Base-by-base conservation (phyloP, 2,329 filamentous ascomycete species). In the Fusarium nurragi region DNA sequence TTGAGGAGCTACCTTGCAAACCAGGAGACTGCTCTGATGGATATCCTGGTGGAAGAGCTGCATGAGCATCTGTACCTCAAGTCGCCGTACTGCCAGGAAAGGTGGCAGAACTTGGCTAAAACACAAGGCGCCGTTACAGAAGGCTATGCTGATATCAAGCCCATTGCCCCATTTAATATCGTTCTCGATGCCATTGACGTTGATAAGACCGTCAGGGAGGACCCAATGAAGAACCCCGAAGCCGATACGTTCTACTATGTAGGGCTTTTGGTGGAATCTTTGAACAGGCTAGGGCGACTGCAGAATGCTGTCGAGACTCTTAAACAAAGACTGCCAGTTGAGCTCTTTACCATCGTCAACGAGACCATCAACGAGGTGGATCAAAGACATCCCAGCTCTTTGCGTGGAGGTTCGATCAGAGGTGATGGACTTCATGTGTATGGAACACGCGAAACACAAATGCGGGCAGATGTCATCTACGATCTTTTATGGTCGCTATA, bases 31-130 rank as follows among this genome's bases (percentile, higher is more conserved):
- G 87, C 92, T 0, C 80, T 99, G 64, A 94, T 94, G 73, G 95
- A 99, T 73, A 98, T 98, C 50, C 77, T 99, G 54, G 89, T 98
- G n/a, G 95, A 99, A 75, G 95, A 99, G 77, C 83, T 99, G 30
- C 95, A 99, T 75, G 95, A 97, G 75, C 95, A 99, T 78, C 84
- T 99, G 5, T 99, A 99, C 74, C 87, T 99, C 36, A 98, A 98
- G 76, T 98, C 94, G 5, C 95, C 94, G 0, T 99, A 99, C 75
- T 98, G 94, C 74, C 93, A 97, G 74, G 93, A 97, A 75, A 85
- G 95, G 68, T 99, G 95, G 95, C 96, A 97, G 77, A 86, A 86
- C 57, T 87, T 97, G 59, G 85, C 89, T 34, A 90, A 90, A 69
- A 86, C 84, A 34, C 89, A 91, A 65, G 83, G 86, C 44, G 79